phyloP scores from a whole-genome alignment of 257 asterid species.

The Fraxinus pennsylvanica region DNA sequence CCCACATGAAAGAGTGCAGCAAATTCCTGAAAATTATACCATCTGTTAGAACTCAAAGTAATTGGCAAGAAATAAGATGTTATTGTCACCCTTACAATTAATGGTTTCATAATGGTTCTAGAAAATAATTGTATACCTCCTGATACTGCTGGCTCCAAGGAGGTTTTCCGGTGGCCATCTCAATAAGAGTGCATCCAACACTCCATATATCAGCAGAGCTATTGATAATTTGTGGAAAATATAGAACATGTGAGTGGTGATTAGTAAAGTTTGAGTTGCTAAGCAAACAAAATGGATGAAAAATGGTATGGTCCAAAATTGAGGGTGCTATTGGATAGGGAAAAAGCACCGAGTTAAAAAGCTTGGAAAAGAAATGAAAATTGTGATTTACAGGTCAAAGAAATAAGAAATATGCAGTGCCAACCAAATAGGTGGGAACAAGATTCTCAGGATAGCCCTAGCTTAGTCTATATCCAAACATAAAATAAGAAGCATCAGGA shows the following conservation, averaged over 20 bases:
- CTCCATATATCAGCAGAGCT: constrained; percentile 99
- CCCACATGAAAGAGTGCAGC: constrained; percentile 98
- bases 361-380: background rate
- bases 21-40: constrained; percentile 50
- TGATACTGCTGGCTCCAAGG: constrained; percentile 99
- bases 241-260: background rate
- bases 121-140: constrained; percentile 42
- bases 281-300: no score
- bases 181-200: constrained; percentile 97
- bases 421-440: background rate
- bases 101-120: constrained; percentile 14
- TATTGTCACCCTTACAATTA: constrained; percentile 2
- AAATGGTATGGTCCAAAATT: background rate
- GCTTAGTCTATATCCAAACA: background rate
- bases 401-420: background rate
- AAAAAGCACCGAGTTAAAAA: background rate
- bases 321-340: background rate
- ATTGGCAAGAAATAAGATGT: constrained; percentile 9
- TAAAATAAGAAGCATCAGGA: background rate
- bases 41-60: constrained; percentile 24
- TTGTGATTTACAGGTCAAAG: background rate
- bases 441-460: background rate
- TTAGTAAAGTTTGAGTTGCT: background rate
- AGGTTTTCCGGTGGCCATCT: constrained; percentile 99
- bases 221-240: constrained; percentile 1